Base-by-base conservation (phyloP, 805 yeast species). In the Wickerhamiella sergipiensis region DNA sequence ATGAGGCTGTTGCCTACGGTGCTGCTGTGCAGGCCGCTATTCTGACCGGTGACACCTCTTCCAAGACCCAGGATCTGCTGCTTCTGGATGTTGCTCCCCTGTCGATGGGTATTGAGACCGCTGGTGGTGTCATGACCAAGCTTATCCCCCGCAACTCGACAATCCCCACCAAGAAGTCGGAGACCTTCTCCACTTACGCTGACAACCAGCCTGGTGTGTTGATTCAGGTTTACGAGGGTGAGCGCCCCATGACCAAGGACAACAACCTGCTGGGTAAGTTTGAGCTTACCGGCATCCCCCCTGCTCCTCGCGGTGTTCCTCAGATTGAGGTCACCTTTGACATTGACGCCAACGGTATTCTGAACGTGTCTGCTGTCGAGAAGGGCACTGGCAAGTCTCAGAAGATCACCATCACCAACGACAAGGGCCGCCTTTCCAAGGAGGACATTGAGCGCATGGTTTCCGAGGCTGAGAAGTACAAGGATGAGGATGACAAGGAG, bases 61-160 rank as follows among this genome's bases (percentile, higher is more conserved):
- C 95, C 56, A 87, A 87, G 83, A 89, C 96, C 55, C 95, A 88
- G 77, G 97, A 88, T 71, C 77, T 88, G 71, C 76, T 90, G 68
- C 78, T 89, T 67, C 80, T 90, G 69, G 97, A 89, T 79, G 97
- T 89, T 70, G 94, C 97, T 65, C 97, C 97, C 72, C 79, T 89
- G 69, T 89, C 97, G 51, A 71, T 88, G 64, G 97, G 97, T 81
- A 88, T 89, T 73, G 97, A 89, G 77, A 89, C 96, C 61, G 96
- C 96, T 65, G 97, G 97, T 78, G 97, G 97, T 81, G 89, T 88
- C 74, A 88, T 89, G 95, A 89, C 96, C 71, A 86, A 86, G 76
- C 81, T 89, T 74, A 89, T 90, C 66, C 95, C 96, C 76, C 85
- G 98, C 80, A 90, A 90, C 85, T 83, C 95, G 52, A 87, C 96